Base-by-base conservation (phyloP, 2,329 filamentous ascomycete genomes). In the Rhinocladiella mackenziei region DNA sequence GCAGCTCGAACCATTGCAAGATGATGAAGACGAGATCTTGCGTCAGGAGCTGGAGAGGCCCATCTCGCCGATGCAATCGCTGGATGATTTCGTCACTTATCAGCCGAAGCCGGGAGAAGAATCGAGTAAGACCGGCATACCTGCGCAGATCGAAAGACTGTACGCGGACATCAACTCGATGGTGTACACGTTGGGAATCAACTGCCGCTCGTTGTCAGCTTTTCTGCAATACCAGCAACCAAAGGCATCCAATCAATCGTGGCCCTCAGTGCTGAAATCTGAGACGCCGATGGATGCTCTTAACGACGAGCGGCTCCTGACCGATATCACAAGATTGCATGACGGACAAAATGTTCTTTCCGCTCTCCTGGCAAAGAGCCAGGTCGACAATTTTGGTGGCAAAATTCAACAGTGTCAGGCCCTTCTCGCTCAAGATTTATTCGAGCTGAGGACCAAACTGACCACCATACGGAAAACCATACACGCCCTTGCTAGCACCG, bases 141-240 rank as follows among this genome's bases (percentile, higher is more conserved):
- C 70, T 1, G 70, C 70, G 5, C 70, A 73, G 53, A 70, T 74
- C 33, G 71, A 74, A 56, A 62, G 65, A 38, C 56, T 74, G 2
- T 74, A 72, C 50, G 67, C 70, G 9, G 71, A 74, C 46, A 71
- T 73, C 51, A 74, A 73, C 63, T 86, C 86, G 9, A 98, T 97
- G 92, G 82, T 98, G 31, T 88, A 96, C 58, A 91, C 86, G 0
- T 70, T 97, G 29, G 91, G 91, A 7, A 76, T 96, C 37, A 97
- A 97, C 61, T 80, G 86, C 4, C 77, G 91, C 11, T 80, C 75
- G 5, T 58, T 83, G 30, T 65, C 72, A 14, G 69, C 73, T 0
- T 83, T 77, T 57, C 65, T 89, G 45, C 50, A 69, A 23, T 67
- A 69, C 43, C 67, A 72, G 49, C 56, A 66, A 45, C 53, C 55